Evolutionary conservation across 73 alveolate genomes (phyloP), one percentile per base, ranked within the genome.

Genomic region (Blepharisma japonicum): DNA sequence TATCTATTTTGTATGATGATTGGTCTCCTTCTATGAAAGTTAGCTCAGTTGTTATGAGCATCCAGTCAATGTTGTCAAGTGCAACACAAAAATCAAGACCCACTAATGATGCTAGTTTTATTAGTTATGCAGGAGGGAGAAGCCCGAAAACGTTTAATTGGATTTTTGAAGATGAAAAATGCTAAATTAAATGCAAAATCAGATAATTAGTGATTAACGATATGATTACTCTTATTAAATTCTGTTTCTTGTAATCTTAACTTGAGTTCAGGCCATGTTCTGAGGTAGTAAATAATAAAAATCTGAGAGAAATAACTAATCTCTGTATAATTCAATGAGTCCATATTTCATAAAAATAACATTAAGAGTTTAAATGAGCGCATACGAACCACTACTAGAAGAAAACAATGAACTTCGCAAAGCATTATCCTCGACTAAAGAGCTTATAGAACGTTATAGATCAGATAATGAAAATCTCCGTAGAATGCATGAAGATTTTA

Each of bases 21-120:
- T 95, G 99, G 98, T 80, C 97, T 45, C 97, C 99, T 21, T 95
- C 98, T 6, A 80, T 95, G 39, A 92, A 95, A 68, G 98, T 93
- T 14, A 68, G 94, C 46, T 92, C 98, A 6, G 94, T 95, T 42
- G 83, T 93, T 56, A 77, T 95, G 77, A 90, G 97, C 71, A 90
- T 94, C 56, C 77, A 86, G 67, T 84, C 96, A 4, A 94, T 94
- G 99, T 83, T 94, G 48, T 85, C 96, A 5, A 81, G 94, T 70
- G 98, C 98, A 7, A 80, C 85, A 38, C 70, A 86, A 78, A 92
- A 92, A 71, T 47, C 32, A 54, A 89, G 83, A 79, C 98, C 98
- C 0, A 83, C 87, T n/a, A 92, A 92, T 80, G 98, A 92, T 79
- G 83, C 91, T 32, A 78, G 74, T 45, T 83, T 89, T 74, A 82